These are phyloP conservation scores for Trichothecium roseum DNA, from an alignment of 2,329 filamentous ascomycete species.

Conservation along the genomic window DNA sequence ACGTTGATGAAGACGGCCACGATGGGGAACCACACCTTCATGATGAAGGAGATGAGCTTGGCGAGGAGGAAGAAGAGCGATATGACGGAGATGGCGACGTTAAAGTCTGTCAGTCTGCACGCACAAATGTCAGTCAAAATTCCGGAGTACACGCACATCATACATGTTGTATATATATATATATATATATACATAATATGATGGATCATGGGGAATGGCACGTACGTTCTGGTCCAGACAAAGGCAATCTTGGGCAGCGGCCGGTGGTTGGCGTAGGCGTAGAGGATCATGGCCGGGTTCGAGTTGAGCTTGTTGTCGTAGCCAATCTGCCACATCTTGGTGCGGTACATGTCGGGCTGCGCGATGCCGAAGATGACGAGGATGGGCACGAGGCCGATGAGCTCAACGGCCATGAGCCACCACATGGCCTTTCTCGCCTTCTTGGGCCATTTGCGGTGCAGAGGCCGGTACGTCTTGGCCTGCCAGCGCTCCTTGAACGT, in stretches of 20 bases:
- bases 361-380: conserved; percentile 65
- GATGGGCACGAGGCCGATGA: conserved; percentile 51
- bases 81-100: conserved; percentile 66
- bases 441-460: conserved; percentile 50
- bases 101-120: conserved; percentile 60
- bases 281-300: conserved; percentile 57
- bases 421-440: conserved; percentile 40
- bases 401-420: conserved; percentile 56
- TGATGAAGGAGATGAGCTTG: conserved; percentile 59
- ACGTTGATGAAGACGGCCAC: conserved; percentile 49
- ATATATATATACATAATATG: no score
- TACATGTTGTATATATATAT: no score
- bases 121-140: conserved; percentile 2
- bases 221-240: conserved; percentile 65
- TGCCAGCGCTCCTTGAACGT: conserved; percentile 9
- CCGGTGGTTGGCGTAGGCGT: conserved; percentile 62
- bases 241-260: conserved; percentile 53
- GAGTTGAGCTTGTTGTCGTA: conserved; percentile 64
- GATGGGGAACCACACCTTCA: conserved; percentile 61
- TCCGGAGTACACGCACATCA: no score
- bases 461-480: conserved; percentile 34
- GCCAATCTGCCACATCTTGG: conserved; percentile 63
- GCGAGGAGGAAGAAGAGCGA: conserved; percentile 65
- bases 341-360: conserved; percentile 62
- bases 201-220: conserved; percentile 12